Percentiles rank a stretch among this genome's conserved stretches.
Evolutionary conservation across 2,329 filamentous ascomycete genomes (phyloP).

Genomic region (Aspergillus sergii): DNA sequence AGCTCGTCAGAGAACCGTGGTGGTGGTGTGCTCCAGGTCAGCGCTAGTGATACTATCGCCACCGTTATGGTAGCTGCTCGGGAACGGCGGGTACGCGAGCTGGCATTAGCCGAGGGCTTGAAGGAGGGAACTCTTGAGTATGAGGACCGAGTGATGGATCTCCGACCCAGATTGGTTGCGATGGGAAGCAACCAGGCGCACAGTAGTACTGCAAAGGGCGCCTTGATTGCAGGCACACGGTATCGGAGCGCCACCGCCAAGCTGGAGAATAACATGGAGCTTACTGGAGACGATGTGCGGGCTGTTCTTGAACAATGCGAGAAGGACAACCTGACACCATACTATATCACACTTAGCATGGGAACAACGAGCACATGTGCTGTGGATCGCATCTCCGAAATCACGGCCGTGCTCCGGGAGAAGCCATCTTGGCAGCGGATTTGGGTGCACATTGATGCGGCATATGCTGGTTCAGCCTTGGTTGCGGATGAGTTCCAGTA

Average conservation of each 20-base stretch:
- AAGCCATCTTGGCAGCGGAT: conserved; percentile 58
- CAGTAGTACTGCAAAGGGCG: conserved; percentile 83
- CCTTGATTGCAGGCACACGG: conserved; percentile 81
- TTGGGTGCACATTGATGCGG: conserved; percentile 93
- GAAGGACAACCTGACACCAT: conserved; percentile 74
- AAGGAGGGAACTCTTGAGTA: conserved; percentile 55
- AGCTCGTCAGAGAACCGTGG: conserved; percentile 68
- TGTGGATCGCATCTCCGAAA: conserved; percentile 75
- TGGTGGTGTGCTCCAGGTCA: conserved; percentile 93
- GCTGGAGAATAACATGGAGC: conserved; percentile 65
- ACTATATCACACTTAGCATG: conserved; percentile 80
- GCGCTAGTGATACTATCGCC: conserved; percentile 82
- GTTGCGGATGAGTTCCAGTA: conserved; percentile 79
- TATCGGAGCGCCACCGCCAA: conserved; percentile 70
- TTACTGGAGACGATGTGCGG: conserved; percentile 67
- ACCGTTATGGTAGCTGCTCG: conserved; percentile 86
- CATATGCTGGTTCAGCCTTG: conserved; percentile 85
- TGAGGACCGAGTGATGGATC: conserved; percentile 69
- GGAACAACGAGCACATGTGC: conserved; percentile 89
- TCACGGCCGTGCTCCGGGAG: conserved; percentile 58
- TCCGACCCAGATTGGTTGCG: conserved; percentile 74
- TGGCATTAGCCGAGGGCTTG: conserved; percentile 54
- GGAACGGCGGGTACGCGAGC: conserved; percentile 72
- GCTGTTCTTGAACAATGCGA: conserved; percentile 66
- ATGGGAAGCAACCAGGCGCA: conserved; percentile 79